phyloP scores from a whole-genome alignment of 2,329 filamentous ascomycete species.

The Alternaria novae-zelandiae region DNA sequence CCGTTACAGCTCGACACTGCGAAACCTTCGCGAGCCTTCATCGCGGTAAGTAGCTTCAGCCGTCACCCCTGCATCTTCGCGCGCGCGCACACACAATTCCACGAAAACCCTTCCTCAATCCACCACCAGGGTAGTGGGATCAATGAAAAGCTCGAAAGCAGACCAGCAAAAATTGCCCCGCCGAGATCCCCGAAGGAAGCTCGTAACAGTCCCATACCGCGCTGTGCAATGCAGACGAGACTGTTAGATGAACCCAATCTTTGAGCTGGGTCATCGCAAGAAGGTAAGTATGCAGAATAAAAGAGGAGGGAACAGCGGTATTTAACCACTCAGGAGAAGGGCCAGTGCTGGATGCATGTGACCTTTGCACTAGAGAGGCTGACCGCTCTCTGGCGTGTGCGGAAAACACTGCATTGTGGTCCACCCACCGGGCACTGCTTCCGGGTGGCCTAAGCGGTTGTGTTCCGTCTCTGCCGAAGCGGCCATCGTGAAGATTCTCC shows the following conservation, averaged over 20 bases:
- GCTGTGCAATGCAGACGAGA: conserved; percentile 49
- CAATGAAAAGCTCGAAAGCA: conserved; percentile 47
- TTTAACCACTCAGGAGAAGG: neutral
- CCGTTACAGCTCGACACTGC: neutral
- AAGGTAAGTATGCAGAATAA: conserved; percentile 39
- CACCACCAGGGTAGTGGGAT: conserved; percentile 37
- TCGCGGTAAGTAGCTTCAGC: neutral
- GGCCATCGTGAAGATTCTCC: neutral
- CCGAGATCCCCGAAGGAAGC: conserved; percentile 46
- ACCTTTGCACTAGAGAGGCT: neutral
- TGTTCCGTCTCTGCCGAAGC: neutral
- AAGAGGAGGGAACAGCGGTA: neutral
- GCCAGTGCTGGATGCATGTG: neutral
- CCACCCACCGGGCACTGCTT: neutral
- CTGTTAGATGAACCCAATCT: conserved; percentile 36
- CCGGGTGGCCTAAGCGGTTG: neutral
- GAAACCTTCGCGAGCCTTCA: neutral
- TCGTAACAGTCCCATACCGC: conserved; percentile 43
- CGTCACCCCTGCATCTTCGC: neutral
- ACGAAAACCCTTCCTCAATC: conserved; percentile 46
- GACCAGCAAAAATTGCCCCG: conserved; percentile 43
- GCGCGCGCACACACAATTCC: neutral
- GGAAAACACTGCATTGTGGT: neutral
- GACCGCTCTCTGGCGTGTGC: conserved; percentile 1
- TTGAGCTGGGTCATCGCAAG: conserved; percentile 43